A percentile compares a stretch with the other conserved stretches of the same genome.
Evolutionary conservation across 176 grass and related monocot genomes (phyloP).

Genomic region (Saccharum officinarum): DNA sequence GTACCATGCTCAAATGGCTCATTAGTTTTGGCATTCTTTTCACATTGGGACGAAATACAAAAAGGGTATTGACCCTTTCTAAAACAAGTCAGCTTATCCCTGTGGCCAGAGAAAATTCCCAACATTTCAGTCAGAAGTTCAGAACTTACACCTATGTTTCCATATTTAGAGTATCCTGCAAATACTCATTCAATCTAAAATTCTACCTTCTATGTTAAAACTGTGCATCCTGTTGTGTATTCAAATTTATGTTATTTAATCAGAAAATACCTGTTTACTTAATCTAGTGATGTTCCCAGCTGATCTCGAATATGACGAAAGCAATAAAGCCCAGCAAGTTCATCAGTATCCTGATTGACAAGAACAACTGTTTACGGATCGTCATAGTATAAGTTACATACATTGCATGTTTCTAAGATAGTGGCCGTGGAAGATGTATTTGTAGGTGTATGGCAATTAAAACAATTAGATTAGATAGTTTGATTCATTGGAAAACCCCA

Average conservation of each 20-base stretch:
- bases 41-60: background rate
- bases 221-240: background rate
- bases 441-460: conserved; percentile 5
- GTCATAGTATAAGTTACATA: conserved; percentile 21
- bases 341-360: conserved; percentile 84
- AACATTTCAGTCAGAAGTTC: background rate
- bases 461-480: background rate
- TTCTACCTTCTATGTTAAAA: conserved; percentile 11
- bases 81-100: background rate
- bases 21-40: background rate
- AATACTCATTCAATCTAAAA: conserved; percentile 17
- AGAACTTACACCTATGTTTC: background rate
- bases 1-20: too few species aligned
- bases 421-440: background rate
- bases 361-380: conserved; percentile 23
- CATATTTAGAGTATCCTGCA: background rate
- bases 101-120: background rate
- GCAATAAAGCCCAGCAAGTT: conserved; percentile 93
- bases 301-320: conserved; percentile 97
- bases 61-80: background rate
- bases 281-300: conserved; percentile 78
- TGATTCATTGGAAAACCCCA: background rate
- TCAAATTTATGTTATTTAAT: conserved; percentile 3
- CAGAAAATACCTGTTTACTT: conserved; percentile 74
- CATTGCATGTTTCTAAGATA: background rate